Evolutionary conservation across 2,329 filamentous ascomycete species (phyloP).

Genomic region (Lecanicillium sp.): DNA sequence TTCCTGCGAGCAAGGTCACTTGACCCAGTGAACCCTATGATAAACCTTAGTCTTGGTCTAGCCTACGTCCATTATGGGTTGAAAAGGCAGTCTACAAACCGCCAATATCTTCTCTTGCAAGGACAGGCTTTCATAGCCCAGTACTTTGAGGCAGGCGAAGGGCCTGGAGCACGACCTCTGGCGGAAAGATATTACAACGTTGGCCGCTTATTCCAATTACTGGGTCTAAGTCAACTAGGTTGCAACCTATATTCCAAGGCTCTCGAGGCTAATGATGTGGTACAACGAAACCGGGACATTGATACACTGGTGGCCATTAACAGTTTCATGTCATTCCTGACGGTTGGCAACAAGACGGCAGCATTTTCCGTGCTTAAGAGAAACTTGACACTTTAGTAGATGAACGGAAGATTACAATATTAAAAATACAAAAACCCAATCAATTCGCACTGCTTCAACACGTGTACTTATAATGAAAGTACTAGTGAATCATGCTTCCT

Average conservation of each 20-base stretch:
- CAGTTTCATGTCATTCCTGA: slow-evolving; percentile 26
- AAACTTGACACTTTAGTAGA: slow-evolving; percentile 19
- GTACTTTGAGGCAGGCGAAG: slow-evolving; percentile 23
- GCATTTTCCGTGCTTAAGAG: slow-evolving; percentile 25
- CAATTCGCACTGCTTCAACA: not conserved
- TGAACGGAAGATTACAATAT: not conserved
- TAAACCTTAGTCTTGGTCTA: slow-evolving; percentile 75
- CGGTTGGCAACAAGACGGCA: slow-evolving; percentile 23
- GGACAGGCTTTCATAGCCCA: slow-evolving; percentile 68
- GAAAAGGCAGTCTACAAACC: slow-evolving; percentile 83
- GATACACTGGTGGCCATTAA: slow-evolving; percentile 28
- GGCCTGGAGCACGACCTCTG: slow-evolving; percentile 13
- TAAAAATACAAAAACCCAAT: not conserved
- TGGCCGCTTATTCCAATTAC: slow-evolving; percentile 32
- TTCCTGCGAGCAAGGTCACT: slow-evolving; percentile 73
- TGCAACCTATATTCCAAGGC: slow-evolving; percentile 59
- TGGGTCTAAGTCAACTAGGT: slow-evolving; percentile 48
- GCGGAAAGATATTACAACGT: slow-evolving; percentile 35
- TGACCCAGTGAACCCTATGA: slow-evolving; percentile 67
- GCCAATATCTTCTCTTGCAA: slow-evolving; percentile 81
- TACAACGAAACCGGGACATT: slow-evolving; percentile 19
- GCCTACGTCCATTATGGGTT: slow-evolving; percentile 84
- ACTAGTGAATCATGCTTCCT: not conserved
- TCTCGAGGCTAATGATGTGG: slow-evolving; percentile 14
- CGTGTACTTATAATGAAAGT: not conserved